These are phyloP conservation scores for Crassisporium funariophilum DNA, from an alignment of 768 basidiomycete genomes.

Conservation along the genomic window DNA sequence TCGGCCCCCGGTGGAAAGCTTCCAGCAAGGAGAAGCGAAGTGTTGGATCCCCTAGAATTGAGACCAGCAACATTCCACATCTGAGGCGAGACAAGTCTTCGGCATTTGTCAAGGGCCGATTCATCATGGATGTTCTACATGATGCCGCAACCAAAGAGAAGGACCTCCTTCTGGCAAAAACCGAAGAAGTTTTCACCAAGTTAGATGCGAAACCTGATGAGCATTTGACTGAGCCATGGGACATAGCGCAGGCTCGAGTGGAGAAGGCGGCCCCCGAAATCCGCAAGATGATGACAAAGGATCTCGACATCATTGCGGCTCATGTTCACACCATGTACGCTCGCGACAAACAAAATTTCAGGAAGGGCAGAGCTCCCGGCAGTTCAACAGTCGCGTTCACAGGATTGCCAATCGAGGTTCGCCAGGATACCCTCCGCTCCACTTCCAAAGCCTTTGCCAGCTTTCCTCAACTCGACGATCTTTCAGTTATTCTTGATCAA, in stretches of 20 bases:
- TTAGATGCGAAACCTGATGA: constrained; percentile 22
- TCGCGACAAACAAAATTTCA: constrained; percentile 5
- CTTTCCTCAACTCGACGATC: constrained; percentile 20
- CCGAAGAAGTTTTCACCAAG: constrained; percentile 30
- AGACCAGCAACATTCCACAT: constrained; percentile 21
- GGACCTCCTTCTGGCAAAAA: constrained; percentile 18
- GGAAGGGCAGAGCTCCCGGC: background rate
- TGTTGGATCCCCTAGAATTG: constrained; percentile 2
- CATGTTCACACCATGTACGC: constrained; percentile 19
- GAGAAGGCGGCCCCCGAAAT: constrained; percentile 5
- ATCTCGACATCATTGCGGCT: constrained; percentile 17
- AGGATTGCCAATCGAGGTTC: constrained; percentile 40
- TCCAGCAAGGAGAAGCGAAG: constrained; percentile 14
- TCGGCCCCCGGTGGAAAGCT: constrained; percentile 32
- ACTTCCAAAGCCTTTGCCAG: constrained; percentile 45
- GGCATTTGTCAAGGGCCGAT: constrained; percentile 17
- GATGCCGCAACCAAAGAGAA: constrained; percentile 24
- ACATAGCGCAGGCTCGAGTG: constrained; percentile 15
- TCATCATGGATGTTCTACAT: constrained; percentile 47
- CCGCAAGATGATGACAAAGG: constrained; percentile 13
- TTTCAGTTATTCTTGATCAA: constrained; percentile 30
- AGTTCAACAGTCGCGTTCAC: constrained; percentile 28
- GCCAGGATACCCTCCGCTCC: constrained; percentile 52
- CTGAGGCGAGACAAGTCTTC: constrained; percentile 21
- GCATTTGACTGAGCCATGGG: constrained; percentile 29